Evolutionary conservation across 495 filamentous ascomycete genomes (phyloP).

Genomic region (Immersiella caudata): DNA sequence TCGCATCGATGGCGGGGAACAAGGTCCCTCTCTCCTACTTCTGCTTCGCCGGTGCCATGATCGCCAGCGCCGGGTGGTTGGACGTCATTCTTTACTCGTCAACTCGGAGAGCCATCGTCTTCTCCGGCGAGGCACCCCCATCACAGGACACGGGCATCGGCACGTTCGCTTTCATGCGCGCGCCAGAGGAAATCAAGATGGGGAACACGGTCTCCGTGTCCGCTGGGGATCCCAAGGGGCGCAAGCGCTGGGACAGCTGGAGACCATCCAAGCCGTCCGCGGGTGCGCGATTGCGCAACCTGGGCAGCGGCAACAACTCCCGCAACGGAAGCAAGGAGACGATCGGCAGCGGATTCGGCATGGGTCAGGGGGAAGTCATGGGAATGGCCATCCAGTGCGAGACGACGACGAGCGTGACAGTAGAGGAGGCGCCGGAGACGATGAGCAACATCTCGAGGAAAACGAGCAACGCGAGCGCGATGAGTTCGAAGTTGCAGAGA

Average conservation of each 20-base stretch:
- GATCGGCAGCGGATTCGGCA: conserved; percentile 34
- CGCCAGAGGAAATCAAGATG: conserved; percentile 35
- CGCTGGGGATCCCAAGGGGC: conserved; percentile 30
- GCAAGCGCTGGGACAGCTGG: conserved; percentile 30
- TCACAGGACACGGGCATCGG: conserved; percentile 48
- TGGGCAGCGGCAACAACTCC: conserved; percentile 21
- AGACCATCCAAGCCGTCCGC: conserved; percentile 23
- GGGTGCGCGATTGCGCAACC: conserved; percentile 21
- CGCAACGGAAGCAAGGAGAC: conserved; percentile 34
- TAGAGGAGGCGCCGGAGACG: conserved; percentile 34
- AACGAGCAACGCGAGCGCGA: conserved; percentile 21
- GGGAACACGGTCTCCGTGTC: conserved; percentile 46
- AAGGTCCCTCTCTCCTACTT: conserved; percentile 62
- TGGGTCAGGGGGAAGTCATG: conserved; percentile 30
- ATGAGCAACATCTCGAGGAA: conserved; percentile 2
- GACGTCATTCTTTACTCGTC: conserved; percentile 72
- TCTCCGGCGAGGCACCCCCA: conserved; percentile 44
- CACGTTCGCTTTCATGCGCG: conserved; percentile 54
- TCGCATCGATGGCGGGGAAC: conserved; percentile 61
- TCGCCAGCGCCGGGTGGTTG: conserved; percentile 71
- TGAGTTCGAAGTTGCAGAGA: conserved; percentile 4
- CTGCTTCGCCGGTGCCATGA: conserved; percentile 68
- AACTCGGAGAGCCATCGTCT: conserved; percentile 61
- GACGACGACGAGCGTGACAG: conserved; percentile 44
- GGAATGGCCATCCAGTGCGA: conserved; percentile 49